Conservation (phyloP, 345 rosid genomes). For the thale cress (Arabidopsis thaliana) region DNA sequence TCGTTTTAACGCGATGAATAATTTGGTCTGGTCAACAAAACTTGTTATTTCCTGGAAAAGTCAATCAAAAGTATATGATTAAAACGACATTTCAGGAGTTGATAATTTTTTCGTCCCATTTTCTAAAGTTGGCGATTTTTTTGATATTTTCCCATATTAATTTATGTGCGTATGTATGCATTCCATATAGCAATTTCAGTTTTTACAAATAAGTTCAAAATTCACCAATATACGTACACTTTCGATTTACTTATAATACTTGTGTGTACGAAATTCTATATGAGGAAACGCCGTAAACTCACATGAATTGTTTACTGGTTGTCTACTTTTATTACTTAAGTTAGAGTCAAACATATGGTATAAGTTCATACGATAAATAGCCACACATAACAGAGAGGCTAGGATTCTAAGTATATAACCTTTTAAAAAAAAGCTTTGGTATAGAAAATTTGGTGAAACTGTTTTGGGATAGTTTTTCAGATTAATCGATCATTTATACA, state of each 20-base stretch:
- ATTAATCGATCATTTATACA: neutral
- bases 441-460: conserved; percentile 2
- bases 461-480: neutral
- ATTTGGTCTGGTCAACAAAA: too few species aligned
- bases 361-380: neutral
- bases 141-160: too few species aligned
- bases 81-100: too few species aligned
- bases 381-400: conserved; percentile 10
- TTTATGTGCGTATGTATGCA: neutral
- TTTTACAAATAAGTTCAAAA: neutral
- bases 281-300: neutral
- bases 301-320: neutral
- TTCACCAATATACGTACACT: neutral
- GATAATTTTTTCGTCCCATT: too few species aligned
- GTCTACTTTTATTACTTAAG: neutral
- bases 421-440: neutral
- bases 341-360: neutral
- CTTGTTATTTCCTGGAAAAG: too few species aligned
- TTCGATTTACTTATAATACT: conserved; percentile 18
- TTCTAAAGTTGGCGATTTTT: too few species aligned
- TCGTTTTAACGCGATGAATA: too few species aligned
- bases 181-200: neutral
- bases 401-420: neutral
- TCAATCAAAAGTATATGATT: too few species aligned
- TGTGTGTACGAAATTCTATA: neutral